Evolutionary conservation across 441 rosid genomes (phyloP), one percentile per base, ranked within the genome.

Genomic region (Gossypium trilobum): DNA sequence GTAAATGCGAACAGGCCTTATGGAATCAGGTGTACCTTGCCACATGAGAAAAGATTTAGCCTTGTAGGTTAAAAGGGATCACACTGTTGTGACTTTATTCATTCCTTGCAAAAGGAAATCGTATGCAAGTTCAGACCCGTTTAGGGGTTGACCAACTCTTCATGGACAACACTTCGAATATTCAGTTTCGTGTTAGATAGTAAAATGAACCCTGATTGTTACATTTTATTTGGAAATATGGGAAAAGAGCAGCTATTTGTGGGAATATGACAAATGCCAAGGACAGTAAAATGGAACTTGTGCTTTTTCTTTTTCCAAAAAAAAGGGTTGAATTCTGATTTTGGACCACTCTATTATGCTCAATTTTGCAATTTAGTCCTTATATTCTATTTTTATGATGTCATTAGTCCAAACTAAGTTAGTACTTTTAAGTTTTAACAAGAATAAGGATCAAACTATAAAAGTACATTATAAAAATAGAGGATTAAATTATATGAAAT

Each of bases 101-200:
- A 67, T 68, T 75, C 29, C 62, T 70, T 55, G 60, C 52, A 11
- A n/a, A 31, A 60, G 6, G 57, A 48, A 68, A 69, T 27, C 72
- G 25, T 59, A 58, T 57, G 54, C 59, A 51, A 29, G 36, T 29
- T 29, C 36, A 29, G 36, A 29, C 36, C 36, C 36, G 36, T 29
- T 29, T 5, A 29, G 36, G 36, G 7, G 36, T 29, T 29, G 6
- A 29, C 36, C 36, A 29, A 29, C 36, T 5, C 36, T 5, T 5
- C 36, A 0, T 31, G 36, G 36, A 31, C 36, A 31, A 31, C 36
- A 31, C 7, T 31, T 29, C 36, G 36, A 31, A 31, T 31, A 31
- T 31, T 31, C 7, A 31, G 36, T 31, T 31, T 31, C 36, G 36
- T 31, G 36, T 31, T 31, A 31, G 36, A 31, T 5, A 31, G 36